Base-by-base conservation (phyloP, 371 early-diverging fungal species). In the Mortierella sp. region DNA sequence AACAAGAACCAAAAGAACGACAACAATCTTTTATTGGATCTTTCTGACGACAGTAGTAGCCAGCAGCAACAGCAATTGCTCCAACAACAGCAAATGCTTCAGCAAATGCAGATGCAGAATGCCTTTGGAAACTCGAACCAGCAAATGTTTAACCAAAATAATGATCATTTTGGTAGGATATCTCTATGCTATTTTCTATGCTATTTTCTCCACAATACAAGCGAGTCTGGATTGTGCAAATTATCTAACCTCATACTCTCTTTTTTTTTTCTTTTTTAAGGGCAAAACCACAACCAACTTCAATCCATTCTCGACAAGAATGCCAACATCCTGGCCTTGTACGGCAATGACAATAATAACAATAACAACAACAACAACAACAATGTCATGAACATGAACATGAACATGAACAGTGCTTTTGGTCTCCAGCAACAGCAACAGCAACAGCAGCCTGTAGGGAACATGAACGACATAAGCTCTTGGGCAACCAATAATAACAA, bases 281-380 rank as follows among this genome's bases (percentile, higher is more conserved):
- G 75, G n/a, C 75, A 76, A 52, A 76, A 67, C 28, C 76, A 81
- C 0, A 81, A 64, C 54, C 83, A 81, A 28, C 68, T 81, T 20
- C 83, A 81, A 61, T 75, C 83, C n/a, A 72, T 81, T 49, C 24
- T 81, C 52, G 72, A 80, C 55, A 75, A 62, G 52, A 75, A 80
- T 22, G 81, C 75, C 12, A 72, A 59, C 32, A 72, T 80, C 43
- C 47, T 80, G 5, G 75, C 81, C 26, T 65, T 80, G 20, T 80
- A 70, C 58, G 64, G 62, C 52, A 64, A 66, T 47, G 72, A 76
- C 3, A 45, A 55, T 35, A 64, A 72, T 24, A 66, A 30, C 66
- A 69, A 51, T 26, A 77, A 77, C 58, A 73, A 69, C 52, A 72
- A 51, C 35, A 65, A 37, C 62, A 72, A 43, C 28, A 68, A 63